Base-by-base conservation (phyloP, 306 rosid species). In the Rosa rugosa region DNA sequence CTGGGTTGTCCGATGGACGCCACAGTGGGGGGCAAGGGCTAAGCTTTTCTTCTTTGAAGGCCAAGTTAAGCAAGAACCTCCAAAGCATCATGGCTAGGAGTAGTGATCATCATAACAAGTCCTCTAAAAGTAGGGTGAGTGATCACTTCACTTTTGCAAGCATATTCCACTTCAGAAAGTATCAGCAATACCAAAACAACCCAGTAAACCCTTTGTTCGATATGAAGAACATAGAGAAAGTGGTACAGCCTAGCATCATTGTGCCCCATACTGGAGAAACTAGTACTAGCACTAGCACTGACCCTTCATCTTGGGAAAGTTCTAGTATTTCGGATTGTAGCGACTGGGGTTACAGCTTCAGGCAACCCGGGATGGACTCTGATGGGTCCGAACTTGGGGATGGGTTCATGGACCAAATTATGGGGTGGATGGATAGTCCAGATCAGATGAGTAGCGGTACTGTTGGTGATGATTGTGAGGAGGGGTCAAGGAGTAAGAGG, bases 61-160 rank as follows among this genome's bases (percentile, higher is more conserved):
- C 97, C 47, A 92, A 86, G 41, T 38, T 94, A 51, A 90, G 97
- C 84, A 92, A 86, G 84, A 94, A 94, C 75, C 93, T 94, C 10
- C 96, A 89, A 25, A 89, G 86, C 73, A 89, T 94, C 27, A 86
- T 90, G 89, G 91, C 97, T 0, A 90, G 90, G 73, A 80, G 87
- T 5, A 85, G 89, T 41, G 87, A 87, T 34, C 65, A 60, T 7
- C 54, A 80, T 14, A 76, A 59, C 60, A 92, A 83, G 71, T 77
- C 86, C 25, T 85, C 96, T 11, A 90, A 88, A 45, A 90, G 94
- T 79, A 88, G 98, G 82, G 98, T 94, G 34, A 94, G 94, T 81
- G 97, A 94, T 18, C 97, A 88, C 75, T 94, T 89, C 64, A 86
- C 97, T 46, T 88, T 94, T 72, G 98, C 97, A 2, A 92, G 89